Conservation (phyloP, 345 rosid species). For the Populus tremula region DNA sequence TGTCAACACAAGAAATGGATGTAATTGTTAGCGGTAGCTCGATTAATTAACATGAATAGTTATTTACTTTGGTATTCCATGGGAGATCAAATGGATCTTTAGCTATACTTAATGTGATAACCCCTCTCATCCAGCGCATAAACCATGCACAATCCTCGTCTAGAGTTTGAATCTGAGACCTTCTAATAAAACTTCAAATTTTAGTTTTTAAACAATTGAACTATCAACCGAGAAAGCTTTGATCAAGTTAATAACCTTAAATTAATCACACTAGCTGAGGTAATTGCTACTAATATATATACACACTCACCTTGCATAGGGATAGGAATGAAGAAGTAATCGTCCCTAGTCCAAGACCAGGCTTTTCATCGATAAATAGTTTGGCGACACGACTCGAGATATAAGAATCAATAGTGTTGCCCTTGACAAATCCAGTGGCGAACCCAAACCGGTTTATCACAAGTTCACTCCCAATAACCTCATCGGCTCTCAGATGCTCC, state of each 20-base stretch:
- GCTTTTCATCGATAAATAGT: constrained; percentile 47
- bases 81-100: too few species aligned
- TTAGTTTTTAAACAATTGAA: neutral
- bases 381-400: constrained; percentile 35
- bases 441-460: constrained; percentile 61
- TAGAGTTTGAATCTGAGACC: too few species aligned
- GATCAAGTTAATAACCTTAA: neutral
- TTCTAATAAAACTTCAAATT: neutral
- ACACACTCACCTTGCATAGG: constrained; percentile 55
- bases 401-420: constrained; percentile 18
- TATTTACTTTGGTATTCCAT: too few species aligned
- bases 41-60: neutral
- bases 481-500: constrained; percentile 73
- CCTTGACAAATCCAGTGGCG: constrained; percentile 52
- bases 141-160: too few species aligned
- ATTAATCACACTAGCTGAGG: neutral
- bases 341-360: constrained; percentile 55
- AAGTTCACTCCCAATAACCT: constrained; percentile 71
- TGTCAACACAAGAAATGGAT: constrained; percentile 19
- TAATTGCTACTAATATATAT: neutral
- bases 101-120: too few species aligned
- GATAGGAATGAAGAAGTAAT: constrained; percentile 41
- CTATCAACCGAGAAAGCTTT: neutral
- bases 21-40: neutral
- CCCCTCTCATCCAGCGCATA: too few species aligned